Conservation (phyloP, 2,329 filamentous ascomycete genomes). For the Pseudogymnoascus sp. region DNA sequence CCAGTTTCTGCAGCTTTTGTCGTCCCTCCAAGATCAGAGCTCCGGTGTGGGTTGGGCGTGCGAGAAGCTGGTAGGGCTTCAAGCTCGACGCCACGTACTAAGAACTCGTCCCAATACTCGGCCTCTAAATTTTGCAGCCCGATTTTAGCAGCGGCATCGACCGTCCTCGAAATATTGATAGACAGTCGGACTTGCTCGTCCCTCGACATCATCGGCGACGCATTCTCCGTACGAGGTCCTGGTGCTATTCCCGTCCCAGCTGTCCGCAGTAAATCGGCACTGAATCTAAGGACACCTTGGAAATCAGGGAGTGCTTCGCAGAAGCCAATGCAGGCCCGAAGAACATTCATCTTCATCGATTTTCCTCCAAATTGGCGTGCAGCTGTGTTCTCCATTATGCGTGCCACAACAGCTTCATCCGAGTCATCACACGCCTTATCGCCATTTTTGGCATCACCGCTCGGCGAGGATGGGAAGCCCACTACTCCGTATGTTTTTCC, state of each 20-base stretch:
- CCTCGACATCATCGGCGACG: conserved; percentile 60
- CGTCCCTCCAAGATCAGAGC: conserved; percentile 40
- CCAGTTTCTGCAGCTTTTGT: conserved; percentile 34
- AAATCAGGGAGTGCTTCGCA: conserved; percentile 92
- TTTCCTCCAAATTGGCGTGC: conserved; percentile 67
- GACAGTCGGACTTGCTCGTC: conserved; percentile 83
- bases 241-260: conserved; percentile 76
- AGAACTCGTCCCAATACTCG: conserved; percentile 95
- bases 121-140: conserved; percentile 64
- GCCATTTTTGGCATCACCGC: conserved; percentile 13
- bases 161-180: conserved; percentile 79
- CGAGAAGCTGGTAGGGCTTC: conserved; percentile 53
- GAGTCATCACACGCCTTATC: conserved; percentile 35
- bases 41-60: conserved; percentile 58
- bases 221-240: conserved; percentile 59
- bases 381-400: conserved; percentile 53
- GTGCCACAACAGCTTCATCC: conserved; percentile 45
- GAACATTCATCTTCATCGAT: conserved; percentile 74
- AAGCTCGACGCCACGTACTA: conserved; percentile 70
- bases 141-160: conserved; percentile 67
- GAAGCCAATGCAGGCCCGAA: conserved; percentile 85
- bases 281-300: conserved; percentile 79
- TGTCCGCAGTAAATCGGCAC: conserved; percentile 73
- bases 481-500: conserved; percentile 60
- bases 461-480: conserved; percentile 35